A percentile compares a stretch with the other conserved stretches of the same genome.
Conservation (phyloP, 345 rosid genomes). For the Fremontodendron californicum region DNA sequence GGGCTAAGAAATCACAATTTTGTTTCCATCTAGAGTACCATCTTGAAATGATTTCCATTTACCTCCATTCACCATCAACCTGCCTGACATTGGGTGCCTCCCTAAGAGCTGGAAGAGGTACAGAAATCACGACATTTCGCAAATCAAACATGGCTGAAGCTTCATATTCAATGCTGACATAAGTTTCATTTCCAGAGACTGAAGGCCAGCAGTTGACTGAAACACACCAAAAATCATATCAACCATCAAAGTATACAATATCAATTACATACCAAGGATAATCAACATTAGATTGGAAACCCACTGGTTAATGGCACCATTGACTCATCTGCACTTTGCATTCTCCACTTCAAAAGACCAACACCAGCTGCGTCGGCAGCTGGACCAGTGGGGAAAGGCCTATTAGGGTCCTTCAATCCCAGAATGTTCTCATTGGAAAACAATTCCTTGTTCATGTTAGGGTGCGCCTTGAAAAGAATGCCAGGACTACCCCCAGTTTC, state of each 20-base stretch:
- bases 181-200: conserved; percentile 93
- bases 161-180: conserved; percentile 93
- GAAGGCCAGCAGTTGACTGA: conserved; percentile 99
- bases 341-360: conserved; percentile 96
- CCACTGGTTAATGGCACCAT: conserved; percentile 92
- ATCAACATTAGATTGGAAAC: conserved; percentile 25
- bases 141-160: conserved; percentile 91
- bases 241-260: conserved; percentile 13
- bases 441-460: conserved; percentile 85
- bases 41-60: not conserved
- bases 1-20: not conserved
- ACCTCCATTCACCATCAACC: conserved; percentile 98
- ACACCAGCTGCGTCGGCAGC: conserved; percentile 79
- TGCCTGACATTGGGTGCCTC: conserved; percentile 82
- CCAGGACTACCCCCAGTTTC: conserved; percentile 80
- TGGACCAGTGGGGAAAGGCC: conserved; percentile 92
- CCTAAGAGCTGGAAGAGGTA: conserved; percentile 91
- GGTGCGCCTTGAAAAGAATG: conserved; percentile 89
- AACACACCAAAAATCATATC: conserved; percentile 18
- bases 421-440: conserved; percentile 70
- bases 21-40: not conserved
- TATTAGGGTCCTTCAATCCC: conserved; percentile 84
- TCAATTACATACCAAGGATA: conserved; percentile 1
- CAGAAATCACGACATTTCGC: conserved; percentile 72
- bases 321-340: conserved; percentile 92